Percentiles rank a stretch among this genome's conserved stretches.
Evolutionary conservation across 2,329 filamentous ascomycete genomes (phyloP).

Genomic region (Xylariaceae sp.): DNA sequence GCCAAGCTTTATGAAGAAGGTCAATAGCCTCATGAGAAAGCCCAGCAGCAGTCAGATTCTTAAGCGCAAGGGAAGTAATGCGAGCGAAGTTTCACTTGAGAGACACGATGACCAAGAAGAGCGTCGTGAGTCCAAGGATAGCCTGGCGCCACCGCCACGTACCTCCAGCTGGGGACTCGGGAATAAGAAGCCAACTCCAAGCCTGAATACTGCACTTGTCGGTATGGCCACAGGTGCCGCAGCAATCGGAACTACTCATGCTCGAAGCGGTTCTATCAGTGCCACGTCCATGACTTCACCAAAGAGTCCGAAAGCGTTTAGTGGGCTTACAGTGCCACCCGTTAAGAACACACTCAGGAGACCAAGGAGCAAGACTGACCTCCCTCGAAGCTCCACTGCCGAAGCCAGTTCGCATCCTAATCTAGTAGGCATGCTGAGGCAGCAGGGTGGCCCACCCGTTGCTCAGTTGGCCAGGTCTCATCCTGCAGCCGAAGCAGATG

Average conservation of each 20-base stretch:
- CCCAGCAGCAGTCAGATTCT: conserved; percentile 40
- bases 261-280: conserved; percentile 58
- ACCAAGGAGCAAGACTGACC: conserved; percentile 51
- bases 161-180: conserved; percentile 45
- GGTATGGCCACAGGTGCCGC: conserved; percentile 52
- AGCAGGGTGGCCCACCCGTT: conserved; percentile 50
- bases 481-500: conserved; percentile 43
- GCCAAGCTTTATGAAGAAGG: conserved; percentile 49
- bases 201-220: conserved; percentile 55
- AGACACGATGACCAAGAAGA: conserved; percentile 20
- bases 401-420: conserved; percentile 36
- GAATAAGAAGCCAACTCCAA: conserved; percentile 48
- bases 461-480: conserved; percentile 39
- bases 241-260: conserved; percentile 52
- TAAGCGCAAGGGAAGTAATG: conserved; percentile 44
- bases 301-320: conserved; percentile 39
- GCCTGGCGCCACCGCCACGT: conserved; percentile 47
- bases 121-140: conserved; percentile 40
- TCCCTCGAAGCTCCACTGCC: conserved; percentile 35
- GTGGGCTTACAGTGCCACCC: conserved; percentile 33
- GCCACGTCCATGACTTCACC: conserved; percentile 49
- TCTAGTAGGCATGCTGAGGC: conserved; percentile 48
- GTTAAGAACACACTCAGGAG: conserved; percentile 48
- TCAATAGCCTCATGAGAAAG: conserved; percentile 46
- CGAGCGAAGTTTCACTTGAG: conserved; percentile 30